Base-by-base conservation (phyloP, 1,284 basidiomycete species). In the Irpex rosettiformis region DNA sequence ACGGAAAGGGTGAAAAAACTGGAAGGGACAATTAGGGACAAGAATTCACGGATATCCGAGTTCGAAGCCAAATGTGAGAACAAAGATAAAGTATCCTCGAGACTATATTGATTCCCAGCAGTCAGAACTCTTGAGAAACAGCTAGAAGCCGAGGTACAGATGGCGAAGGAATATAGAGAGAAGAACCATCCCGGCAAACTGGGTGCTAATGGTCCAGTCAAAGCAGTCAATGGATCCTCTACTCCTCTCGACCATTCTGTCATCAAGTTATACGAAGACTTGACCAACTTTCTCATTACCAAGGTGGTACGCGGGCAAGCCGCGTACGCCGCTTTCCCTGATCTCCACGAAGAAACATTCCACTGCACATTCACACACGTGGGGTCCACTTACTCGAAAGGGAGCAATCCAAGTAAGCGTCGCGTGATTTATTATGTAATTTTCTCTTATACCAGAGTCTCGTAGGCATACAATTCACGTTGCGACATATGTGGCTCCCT, bases 91-190 rank as follows among this genome's bases (percentile, higher is more conserved):
- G n/a, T n/a, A n/a, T n/a, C n/a, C n/a, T n/a, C n/a, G n/a, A n/a
- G 11, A 16, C 3, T 37, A 37, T 37, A 37, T 16, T 37, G 5
- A 37, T 29, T 56, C 47, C n/a, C 33, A 16, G 24, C 7, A 55
- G 52, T 33, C 43, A 13, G 62, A 61, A 16, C 42, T 43, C 37
- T 65, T 82, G 82, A 80, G 61, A 75, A 77, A 60, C 75, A 83
- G 21, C 64, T 82, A 22, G 76, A 84, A 37, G 76, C 78, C 11
- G 87, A 91, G 68, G 82, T 88, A 48, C 80, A 87, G 57, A 76
- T 82, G 55, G 76, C 78, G 47, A 82, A 82, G 58, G 57, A 58
- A 10, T 58, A 58, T 71, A 66, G 7, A 42, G 55, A 7, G 49
- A 53, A 47, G 54, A 59, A 29, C 63, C 61, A 55, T 55, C 61